Evolutionary conservation across 2,329 filamentous ascomycete species (phyloP).

Genomic region (Xylariomycetidae sp.): DNA sequence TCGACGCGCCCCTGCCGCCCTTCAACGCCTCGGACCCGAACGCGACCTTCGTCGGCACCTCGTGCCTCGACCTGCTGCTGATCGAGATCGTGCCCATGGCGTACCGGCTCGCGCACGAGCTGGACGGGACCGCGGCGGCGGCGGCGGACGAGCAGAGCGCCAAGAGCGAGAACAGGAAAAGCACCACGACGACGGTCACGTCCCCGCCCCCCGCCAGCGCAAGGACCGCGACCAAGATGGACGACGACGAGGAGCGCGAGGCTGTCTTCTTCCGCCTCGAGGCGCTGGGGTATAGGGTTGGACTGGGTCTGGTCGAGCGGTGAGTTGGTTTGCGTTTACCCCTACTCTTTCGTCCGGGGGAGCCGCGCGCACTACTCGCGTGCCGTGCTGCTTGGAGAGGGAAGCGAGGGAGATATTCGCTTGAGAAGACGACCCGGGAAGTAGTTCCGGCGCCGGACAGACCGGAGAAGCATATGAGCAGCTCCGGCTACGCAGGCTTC

Average conservation of each 20-base stretch:
- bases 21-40: conserved; percentile 68
- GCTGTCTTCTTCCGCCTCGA: conserved; percentile 82
- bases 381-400: too few species aligned
- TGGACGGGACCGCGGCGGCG: conserved; percentile 40
- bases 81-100: conserved; percentile 96
- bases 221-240: conserved; percentile 33
- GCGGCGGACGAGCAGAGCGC: conserved; percentile 9
- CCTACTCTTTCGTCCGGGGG: background rate
- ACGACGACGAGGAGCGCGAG: conserved; percentile 79
- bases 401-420: too few species aligned
- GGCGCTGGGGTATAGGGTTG: conserved; percentile 81
- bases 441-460: too few species aligned
- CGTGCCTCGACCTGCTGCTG: conserved; percentile 87
- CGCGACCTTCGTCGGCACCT: conserved; percentile 71
- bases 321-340: conserved; percentile 34
- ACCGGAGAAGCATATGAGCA: too few species aligned
- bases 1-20: conserved; percentile 62
- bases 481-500: too few species aligned
- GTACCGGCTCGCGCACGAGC: conserved; percentile 73
- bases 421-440: too few species aligned
- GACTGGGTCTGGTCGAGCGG: conserved; percentile 87
- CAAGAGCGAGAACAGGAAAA: conserved; percentile 1
- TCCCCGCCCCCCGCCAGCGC: conserved; percentile 12
- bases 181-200: conserved; percentile 9
- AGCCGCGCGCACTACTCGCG: background rate